phyloP scores from a whole-genome alignment of 106 monocot species.

The Triglochin maritima region DNA sequence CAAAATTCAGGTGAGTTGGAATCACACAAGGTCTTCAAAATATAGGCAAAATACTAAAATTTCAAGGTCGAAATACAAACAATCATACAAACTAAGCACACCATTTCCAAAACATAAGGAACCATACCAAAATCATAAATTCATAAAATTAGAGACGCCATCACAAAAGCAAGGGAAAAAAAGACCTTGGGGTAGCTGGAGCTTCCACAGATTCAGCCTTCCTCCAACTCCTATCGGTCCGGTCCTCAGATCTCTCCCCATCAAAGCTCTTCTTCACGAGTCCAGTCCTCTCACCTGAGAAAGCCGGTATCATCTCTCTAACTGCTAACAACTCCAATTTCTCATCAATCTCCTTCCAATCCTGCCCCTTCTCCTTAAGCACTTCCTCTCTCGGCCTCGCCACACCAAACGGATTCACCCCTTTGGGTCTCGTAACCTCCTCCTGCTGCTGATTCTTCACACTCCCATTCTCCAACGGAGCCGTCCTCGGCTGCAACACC shows the following conservation, averaged over 20 bases:
- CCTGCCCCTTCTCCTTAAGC: constrained; percentile 70
- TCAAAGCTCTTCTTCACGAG: constrained; percentile 30
- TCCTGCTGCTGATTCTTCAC: not conserved
- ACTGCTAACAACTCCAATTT: constrained; percentile 51
- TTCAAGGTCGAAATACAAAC: no score
- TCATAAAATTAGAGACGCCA: no score
- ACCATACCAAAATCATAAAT: no score
- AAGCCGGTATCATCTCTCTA: constrained; percentile 11
- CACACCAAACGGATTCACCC: constrained; percentile 61
- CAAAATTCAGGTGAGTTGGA: no score
- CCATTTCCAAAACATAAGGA: no score
- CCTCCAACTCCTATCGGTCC: constrained; percentile 60
- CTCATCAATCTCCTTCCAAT: constrained; percentile 87
- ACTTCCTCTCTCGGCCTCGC: constrained; percentile 88
- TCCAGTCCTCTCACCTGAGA: constrained; percentile 8
- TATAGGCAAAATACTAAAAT: no score
- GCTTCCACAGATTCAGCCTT: constrained; percentile 33
- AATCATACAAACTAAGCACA: no score
- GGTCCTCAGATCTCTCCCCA: constrained; percentile 29
- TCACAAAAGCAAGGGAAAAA: not conserved
- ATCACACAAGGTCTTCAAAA: no score
- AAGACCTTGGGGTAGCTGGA: constrained; percentile 22
- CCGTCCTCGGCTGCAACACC: constrained; percentile 54
- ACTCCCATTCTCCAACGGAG: constrained; percentile 35
- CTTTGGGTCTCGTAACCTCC: not conserved